Evolutionary conservation across 164 flowering plant genomes (phyloP).

Genomic region (Liriodendron chinense): DNA sequence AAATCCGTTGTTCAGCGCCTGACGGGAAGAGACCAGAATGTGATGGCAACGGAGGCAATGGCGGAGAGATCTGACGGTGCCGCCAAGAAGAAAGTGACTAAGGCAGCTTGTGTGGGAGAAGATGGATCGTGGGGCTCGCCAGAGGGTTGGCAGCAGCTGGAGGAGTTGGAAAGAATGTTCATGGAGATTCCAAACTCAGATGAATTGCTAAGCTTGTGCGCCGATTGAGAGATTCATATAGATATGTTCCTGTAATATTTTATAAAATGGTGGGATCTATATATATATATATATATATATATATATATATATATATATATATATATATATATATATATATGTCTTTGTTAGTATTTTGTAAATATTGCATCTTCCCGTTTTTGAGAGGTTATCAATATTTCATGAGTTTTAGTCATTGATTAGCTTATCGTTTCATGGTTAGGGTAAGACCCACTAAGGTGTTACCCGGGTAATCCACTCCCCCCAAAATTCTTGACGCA

Average conservation of each 20-base stretch:
- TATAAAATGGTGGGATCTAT: no score
- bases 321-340: not conserved
- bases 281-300: not conserved
- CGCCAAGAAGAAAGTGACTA: not conserved
- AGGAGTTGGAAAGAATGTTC: not conserved
- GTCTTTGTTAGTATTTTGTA: not conserved
- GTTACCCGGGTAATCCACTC: no score
- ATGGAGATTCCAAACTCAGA: not conserved
- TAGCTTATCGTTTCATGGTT: no score
- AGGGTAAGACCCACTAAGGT: no score
- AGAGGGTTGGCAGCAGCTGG: not conserved
- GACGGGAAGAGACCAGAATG: not conserved
- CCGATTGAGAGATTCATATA: not conserved
- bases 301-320: not conserved
- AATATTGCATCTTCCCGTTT: no score
- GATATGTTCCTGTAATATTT: not conserved
- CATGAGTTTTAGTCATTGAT: no score
- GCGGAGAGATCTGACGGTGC: not conserved
- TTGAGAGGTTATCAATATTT: no score
- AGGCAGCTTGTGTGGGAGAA: not conserved
- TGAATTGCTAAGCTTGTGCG: not conserved
- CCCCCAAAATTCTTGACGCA: no score
- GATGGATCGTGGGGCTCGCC: not conserved
- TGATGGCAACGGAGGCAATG: not conserved
- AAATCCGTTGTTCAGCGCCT: conserved; percentile 1